These are phyloP conservation scores for Hapsidospora chrysogenum DNA, from an alignment of 495 filamentous ascomycete species.

Conservation along the genomic window DNA sequence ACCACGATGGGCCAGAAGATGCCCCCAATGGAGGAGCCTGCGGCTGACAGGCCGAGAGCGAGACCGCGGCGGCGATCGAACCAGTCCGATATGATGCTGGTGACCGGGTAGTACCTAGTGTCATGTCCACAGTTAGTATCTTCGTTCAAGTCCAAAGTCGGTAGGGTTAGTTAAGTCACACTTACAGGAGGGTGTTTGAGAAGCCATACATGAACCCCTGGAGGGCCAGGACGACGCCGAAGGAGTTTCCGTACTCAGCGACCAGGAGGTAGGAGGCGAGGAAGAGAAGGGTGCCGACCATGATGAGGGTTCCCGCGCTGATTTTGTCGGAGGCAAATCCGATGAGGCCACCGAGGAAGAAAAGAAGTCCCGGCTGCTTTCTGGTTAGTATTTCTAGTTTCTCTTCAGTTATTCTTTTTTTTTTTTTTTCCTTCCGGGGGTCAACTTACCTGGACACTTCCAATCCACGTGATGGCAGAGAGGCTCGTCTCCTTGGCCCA, in stretches of 20 bases:
- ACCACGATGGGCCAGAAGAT: constrained; percentile 51
- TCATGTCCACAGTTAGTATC: neutral
- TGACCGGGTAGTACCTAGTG: constrained; percentile 35
- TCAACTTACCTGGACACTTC: constrained; percentile 30
- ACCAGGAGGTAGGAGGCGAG: constrained; percentile 49
- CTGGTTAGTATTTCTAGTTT: neutral
- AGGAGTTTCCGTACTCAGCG: constrained; percentile 25
- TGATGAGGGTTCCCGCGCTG: constrained; percentile 1
- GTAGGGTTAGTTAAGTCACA: constrained; percentile 36
- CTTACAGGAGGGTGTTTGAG: constrained; percentile 28
- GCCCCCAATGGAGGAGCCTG: constrained; percentile 44
- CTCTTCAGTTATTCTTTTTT: no score
- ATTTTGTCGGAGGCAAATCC: constrained; percentile 2
- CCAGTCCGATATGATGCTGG: constrained; percentile 44
- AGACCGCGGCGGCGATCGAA: constrained; percentile 42
- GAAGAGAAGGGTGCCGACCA: constrained; percentile 1
- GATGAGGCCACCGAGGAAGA: constrained; percentile 25
- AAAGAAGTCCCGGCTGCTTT: constrained; percentile 18
- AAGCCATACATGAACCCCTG: constrained; percentile 31
- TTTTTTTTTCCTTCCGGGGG: neutral
- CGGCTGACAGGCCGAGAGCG: constrained; percentile 45
- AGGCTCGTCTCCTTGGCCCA: constrained; percentile 19
- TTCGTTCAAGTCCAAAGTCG: neutral
- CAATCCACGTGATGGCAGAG: constrained; percentile 52
- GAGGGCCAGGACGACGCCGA: constrained; percentile 21